Conservation (phyloP, 2,329 filamentous ascomycete genomes). For the Paracorniculantispora psalliotae region DNA sequence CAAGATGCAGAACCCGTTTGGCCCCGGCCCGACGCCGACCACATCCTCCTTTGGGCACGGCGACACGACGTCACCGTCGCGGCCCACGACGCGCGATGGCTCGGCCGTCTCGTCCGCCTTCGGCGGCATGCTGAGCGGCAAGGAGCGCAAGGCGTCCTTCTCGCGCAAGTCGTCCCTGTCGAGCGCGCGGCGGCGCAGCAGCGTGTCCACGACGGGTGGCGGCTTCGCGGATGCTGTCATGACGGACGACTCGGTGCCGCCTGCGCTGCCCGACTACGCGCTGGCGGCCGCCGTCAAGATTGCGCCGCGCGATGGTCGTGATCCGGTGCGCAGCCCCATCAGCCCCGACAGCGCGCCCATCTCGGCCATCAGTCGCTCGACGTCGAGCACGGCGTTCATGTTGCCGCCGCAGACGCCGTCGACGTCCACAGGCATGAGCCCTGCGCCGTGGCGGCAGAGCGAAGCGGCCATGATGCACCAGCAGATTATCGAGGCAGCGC, state of each 20-base stretch:
- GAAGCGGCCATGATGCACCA: conserved; percentile 49
- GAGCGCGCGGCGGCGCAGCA: conserved; percentile 37
- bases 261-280: conserved; percentile 51
- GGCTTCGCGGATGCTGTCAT: conserved; percentile 31
- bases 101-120: conserved; percentile 4
- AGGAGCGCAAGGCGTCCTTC: conserved; percentile 50
- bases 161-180: conserved; percentile 50
- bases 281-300: conserved; percentile 45
- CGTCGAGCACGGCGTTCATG: conserved; percentile 30
- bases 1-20: conserved; percentile 9
- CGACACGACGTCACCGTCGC: conserved; percentile 26
- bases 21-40: not conserved
- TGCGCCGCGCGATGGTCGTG: conserved; percentile 20
- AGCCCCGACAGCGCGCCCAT: conserved; percentile 34
- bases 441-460: conserved; percentile 33
- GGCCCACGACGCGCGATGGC: conserved; percentile 34
- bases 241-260: conserved; percentile 44
- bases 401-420: conserved; percentile 21
- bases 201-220: conserved; percentile 30
- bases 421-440: conserved; percentile 11
- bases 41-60: conserved; percentile 27
- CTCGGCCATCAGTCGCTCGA: conserved; percentile 39
- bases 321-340: conserved; percentile 21
- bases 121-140: conserved; percentile 19
- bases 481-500: conserved; percentile 76